These are phyloP conservation scores for Rhododendron henanense DNA, from an alignment of 148 eudicot species.

Conservation along the genomic window DNA sequence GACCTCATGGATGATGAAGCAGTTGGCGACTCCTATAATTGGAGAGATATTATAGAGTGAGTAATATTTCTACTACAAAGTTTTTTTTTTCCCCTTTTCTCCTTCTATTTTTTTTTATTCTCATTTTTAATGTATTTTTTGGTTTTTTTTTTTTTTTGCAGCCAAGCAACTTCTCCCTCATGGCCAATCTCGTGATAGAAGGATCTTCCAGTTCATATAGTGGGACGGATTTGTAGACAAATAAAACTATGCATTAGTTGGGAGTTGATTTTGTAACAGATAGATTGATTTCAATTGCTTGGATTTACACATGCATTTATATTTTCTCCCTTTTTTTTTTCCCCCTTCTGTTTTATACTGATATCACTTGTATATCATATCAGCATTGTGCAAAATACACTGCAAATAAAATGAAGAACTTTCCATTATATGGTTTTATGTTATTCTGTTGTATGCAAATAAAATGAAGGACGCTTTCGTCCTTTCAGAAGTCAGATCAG, in stretches of 20 bases:
- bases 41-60: constrained; percentile 51
- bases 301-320: not conserved
- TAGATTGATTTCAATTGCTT: not conserved
- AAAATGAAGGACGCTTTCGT: too few species aligned
- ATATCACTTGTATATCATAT: not conserved
- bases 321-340: not conserved
- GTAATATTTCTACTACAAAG: not conserved
- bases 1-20: constrained; percentile 39
- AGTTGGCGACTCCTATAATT: constrained; percentile 29
- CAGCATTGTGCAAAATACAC: constrained; percentile 9
- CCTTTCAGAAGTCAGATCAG: too few species aligned
- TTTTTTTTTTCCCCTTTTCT: not conserved
- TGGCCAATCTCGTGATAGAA: constrained; percentile 33
- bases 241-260: not conserved
- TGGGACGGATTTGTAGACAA: constrained; percentile 2
- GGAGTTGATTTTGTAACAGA: constrained; percentile 1
- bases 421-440: not conserved
- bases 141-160: constrained; percentile 2
- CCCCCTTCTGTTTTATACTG: not conserved
- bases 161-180: constrained; percentile 39
- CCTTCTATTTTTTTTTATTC: not conserved
- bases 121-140: not conserved
- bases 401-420: not conserved
- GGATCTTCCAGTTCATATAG: constrained; percentile 2
- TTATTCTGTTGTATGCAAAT: too few species aligned